phyloP scores from a whole-genome alignment of 768 basidiomycete species.

The Tricholoma saponaceum region DNA sequence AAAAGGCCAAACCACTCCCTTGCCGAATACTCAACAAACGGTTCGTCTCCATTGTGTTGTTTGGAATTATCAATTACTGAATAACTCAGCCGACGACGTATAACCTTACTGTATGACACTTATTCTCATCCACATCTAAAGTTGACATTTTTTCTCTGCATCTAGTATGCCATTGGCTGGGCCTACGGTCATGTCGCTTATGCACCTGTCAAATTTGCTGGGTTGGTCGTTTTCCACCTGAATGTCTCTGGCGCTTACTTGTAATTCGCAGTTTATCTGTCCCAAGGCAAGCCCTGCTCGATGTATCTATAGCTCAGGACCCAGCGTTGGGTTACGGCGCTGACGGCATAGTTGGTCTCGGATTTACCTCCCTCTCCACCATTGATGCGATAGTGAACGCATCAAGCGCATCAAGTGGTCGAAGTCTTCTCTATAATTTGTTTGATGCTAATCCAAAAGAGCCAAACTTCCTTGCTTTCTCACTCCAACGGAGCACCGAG shows the following conservation, averaged over 20 bases:
- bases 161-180: slow-evolving; percentile 80
- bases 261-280: slow-evolving; percentile 47
- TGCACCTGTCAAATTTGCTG: slow-evolving; percentile 64
- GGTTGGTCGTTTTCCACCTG: slow-evolving; percentile 36
- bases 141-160: slow-evolving; percentile 3
- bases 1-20: slow-evolving; percentile 38
- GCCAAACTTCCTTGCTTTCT: slow-evolving; percentile 80
- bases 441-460: slow-evolving; percentile 64
- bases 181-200: slow-evolving; percentile 62
- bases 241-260: background rate
- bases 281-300: slow-evolving; percentile 68
- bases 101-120: slow-evolving; percentile 60
- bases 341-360: slow-evolving; percentile 68
- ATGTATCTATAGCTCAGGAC: slow-evolving; percentile 59
- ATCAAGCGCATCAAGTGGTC: slow-evolving; percentile 56
- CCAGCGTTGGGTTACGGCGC: slow-evolving; percentile 72
- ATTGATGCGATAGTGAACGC: slow-evolving; percentile 60
- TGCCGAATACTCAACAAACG: slow-evolving; percentile 45
- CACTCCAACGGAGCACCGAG: slow-evolving; percentile 59
- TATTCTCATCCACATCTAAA: background rate
- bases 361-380: slow-evolving; percentile 72
- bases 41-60: slow-evolving; percentile 30
- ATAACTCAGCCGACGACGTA: slow-evolving; percentile 35
- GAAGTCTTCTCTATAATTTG: slow-evolving; percentile 71
- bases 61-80: slow-evolving; percentile 4